Base-by-base conservation (phyloP, 1,284 basidiomycete species). In the Boletus sp. region DNA sequence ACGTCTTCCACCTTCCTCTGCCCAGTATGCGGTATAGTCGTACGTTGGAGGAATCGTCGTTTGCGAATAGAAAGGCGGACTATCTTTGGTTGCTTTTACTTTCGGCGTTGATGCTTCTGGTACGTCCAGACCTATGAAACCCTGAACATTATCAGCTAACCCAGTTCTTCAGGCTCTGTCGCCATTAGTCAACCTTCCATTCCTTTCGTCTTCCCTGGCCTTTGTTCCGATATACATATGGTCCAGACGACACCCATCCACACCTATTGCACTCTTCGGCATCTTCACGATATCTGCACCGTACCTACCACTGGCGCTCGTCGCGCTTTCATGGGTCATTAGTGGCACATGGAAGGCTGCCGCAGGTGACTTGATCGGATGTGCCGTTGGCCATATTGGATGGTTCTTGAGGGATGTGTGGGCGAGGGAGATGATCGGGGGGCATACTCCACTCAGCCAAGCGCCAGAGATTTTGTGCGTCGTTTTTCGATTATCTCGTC, bases 161-260 rank as follows among this genome's bases (percentile, higher is more conserved):
- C 37, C n/a, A 44, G 51, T 24, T n/a, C 13, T 22, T 4, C 68
- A 95, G 92, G 77, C 78, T 31, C 77, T 96, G 5, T 92, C 93
- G 0, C 94, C 94, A 0, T 80, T 96, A 7, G 86, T 95, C 64
- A 94, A 92, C 59, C 84, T 95, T 24, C 94, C 94, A 0, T 96
- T 97, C 75, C 86, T 95, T 55, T 92, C 92, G 2, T 90, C 91
- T 0, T 86, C 91, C 0, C 81, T 96, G 22, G 94, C 94, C 0
- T 96, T 96, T 69, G 91, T 96, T 3, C 89, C 97, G 4, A 96
- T 98, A 50, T 99, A 99, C 73, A 80, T 99, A 59, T 99, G 97
- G 96, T 94, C 94, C 9, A 80, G 97, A 51, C 81, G 95, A 16
- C 97, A 98, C 71, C 93, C 96, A 2, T 88, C 91, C 33, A 92